These are phyloP conservation scores for Lactarius sanguifluus DNA, from an alignment of 768 basidiomycete species.

Conservation along the genomic window DNA sequence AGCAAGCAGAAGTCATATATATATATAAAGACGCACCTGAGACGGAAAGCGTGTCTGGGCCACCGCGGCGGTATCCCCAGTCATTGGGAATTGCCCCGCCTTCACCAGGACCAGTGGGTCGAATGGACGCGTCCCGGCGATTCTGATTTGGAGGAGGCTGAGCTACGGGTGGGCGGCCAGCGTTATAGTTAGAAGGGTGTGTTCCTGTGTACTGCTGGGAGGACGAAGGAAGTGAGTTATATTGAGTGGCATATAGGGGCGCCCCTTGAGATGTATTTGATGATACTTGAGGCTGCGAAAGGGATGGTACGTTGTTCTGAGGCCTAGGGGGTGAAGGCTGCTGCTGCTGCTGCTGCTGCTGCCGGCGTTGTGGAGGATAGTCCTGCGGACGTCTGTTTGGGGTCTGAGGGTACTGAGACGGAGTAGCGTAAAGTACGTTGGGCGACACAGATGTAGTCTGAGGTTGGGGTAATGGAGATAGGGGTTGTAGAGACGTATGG, in stretches of 20 bases:
- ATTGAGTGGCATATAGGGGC: background rate
- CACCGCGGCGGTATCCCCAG: background rate
- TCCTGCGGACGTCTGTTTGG: background rate
- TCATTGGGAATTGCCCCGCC: background rate
- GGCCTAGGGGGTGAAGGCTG: background rate
- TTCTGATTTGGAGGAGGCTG: background rate
- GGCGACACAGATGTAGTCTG: background rate
- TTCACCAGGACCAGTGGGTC: background rate
- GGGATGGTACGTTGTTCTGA: background rate
- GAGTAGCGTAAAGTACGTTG: background rate
- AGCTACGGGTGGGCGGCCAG: background rate
- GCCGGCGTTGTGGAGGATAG: background rate
- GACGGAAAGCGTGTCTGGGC: too few species aligned
- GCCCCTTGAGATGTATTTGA: background rate
- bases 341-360: background rate
- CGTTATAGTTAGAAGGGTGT: background rate
- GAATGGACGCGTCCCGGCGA: background rate
- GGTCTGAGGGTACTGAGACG: background rate
- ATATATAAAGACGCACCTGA: conserved; percentile 2
- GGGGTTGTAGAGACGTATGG: background rate
- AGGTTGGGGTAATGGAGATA: background rate
- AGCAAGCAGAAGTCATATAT: background rate
- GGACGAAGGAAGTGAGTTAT: background rate
- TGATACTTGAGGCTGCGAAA: background rate
- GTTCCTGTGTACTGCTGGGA: background rate